phyloP scores from a whole-genome alignment of 1,139 yeast species.

The Nematodospora anomalae region DNA sequence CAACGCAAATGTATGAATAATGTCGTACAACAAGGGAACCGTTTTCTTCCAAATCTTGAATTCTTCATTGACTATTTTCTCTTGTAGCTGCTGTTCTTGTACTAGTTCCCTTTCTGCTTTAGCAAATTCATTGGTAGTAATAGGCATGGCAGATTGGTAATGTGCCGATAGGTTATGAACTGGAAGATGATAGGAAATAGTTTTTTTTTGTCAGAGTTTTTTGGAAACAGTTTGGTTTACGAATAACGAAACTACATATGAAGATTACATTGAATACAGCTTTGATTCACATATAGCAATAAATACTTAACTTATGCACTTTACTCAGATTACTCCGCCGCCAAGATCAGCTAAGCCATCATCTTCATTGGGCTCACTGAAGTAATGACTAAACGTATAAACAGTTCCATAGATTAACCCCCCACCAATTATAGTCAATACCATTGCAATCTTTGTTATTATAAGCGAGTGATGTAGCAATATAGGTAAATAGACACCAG shows the following conservation, averaged over 20 bases:
- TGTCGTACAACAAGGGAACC: slow-evolving; percentile 83
- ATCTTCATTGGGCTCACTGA: slow-evolving; percentile 57
- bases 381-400: slow-evolving; percentile 67
- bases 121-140: slow-evolving; percentile 18
- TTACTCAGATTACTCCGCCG: slow-evolving; percentile 33
- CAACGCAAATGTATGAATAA: slow-evolving; percentile 66
- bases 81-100: slow-evolving; percentile 48
- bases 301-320: background rate
- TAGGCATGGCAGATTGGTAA: slow-evolving; percentile 9
- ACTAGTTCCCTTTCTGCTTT: slow-evolving; percentile 34
- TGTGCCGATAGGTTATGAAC: too few species aligned
- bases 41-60: slow-evolving; percentile 95
- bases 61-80: slow-evolving; percentile 61
- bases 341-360: slow-evolving; percentile 27
- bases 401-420: slow-evolving; percentile 69
- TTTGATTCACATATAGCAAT: too few species aligned
- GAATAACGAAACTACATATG: too few species aligned
- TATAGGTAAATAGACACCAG: slow-evolving; percentile 69
- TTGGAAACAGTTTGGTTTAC: too few species aligned
- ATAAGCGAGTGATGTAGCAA: slow-evolving; percentile 64
- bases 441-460: slow-evolving; percentile 57
- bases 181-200: too few species aligned
- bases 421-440: slow-evolving; percentile 71
- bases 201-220: too few species aligned
- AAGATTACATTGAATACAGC: too few species aligned